Evolutionary conservation across 768 basidiomycete genomes (phyloP).

Genomic region (Saitozyma podzolica): DNA sequence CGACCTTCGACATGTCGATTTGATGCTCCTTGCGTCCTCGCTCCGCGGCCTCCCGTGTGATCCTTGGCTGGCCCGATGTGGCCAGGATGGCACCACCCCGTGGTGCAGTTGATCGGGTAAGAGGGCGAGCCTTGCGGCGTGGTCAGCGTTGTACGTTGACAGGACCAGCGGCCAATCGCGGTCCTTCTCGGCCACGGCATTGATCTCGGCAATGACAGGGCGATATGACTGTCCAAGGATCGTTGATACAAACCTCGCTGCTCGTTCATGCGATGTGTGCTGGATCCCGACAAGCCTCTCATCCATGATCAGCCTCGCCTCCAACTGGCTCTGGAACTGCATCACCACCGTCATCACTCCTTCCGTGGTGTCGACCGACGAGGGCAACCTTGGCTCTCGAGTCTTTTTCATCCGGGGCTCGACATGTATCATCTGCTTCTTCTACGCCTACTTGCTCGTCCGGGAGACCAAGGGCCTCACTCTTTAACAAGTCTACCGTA

Average conservation of each 20-base stretch:
- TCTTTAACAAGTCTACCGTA: conserved; percentile 43
- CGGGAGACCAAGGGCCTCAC: conserved; percentile 79
- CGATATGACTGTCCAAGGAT: conserved; percentile 1
- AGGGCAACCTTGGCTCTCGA: conserved; percentile 45
- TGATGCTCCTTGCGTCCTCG: too few relatives aligned
- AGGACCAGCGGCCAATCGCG: not conserved
- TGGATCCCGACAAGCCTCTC: conserved; percentile 2
- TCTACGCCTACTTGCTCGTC: conserved; percentile 73
- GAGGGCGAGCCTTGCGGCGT: not conserved
- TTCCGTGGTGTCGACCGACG: conserved; percentile 46
- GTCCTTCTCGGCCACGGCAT: not conserved
- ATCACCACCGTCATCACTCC: conserved; percentile 53
- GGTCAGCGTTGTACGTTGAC: conserved; percentile 1
- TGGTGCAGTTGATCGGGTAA: not conserved
- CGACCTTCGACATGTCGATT: too few relatives aligned
- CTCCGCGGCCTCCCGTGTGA: too few relatives aligned
- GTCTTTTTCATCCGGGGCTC: conserved; percentile 53
- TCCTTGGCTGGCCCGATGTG: too few relatives aligned
- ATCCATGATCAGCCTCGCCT: conserved; percentile 50
- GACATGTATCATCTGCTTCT: conserved; percentile 59
- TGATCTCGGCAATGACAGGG: not conserved
- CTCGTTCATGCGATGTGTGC: not conserved
- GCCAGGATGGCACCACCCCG: too few relatives aligned
- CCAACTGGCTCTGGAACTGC: conserved; percentile 53
- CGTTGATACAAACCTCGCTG: not conserved